Percentiles rank a stretch among this genome's conserved stretches.
Conservation (phyloP, 345 rosid genomes). For the thale cress (Arabidopsis thaliana) region TAIR10.1 NC_003071.7:5907501-5908000, state of each 20-base stretch:
- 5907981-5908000: neutral
- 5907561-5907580: constrained; percentile 7
- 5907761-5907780: neutral
- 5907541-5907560: neutral
- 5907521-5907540: neutral
- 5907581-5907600: neutral
- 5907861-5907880: constrained; percentile 76
- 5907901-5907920: constrained; percentile 73
- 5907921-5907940: constrained; percentile 67
- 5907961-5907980: neutral
- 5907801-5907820: constrained; percentile 73
- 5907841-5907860: constrained; percentile 79
- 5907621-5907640: neutral
- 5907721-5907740: neutral
- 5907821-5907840: constrained; percentile 83
- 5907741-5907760: neutral
- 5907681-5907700: neutral
- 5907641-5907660: neutral
- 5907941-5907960: constrained; percentile 1
- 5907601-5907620: neutral
- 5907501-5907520: neutral
- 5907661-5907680: neutral
- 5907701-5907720: neutral
- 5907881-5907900: constrained; percentile 71
- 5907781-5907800: neutral